Conservation (phyloP, 768 basidiomycete species). For the Mycena epipterygia region DNA sequence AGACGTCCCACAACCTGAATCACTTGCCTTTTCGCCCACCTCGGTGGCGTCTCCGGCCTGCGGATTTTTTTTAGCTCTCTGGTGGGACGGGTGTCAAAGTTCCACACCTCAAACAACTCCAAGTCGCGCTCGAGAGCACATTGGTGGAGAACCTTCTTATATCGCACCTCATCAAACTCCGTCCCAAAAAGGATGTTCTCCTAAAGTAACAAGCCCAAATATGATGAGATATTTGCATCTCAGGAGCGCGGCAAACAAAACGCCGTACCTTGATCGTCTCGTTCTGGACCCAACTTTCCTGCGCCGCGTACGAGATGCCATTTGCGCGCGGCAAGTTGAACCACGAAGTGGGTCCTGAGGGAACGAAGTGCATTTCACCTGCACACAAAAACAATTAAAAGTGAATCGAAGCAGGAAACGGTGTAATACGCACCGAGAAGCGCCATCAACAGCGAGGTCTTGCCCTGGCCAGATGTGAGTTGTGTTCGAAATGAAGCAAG, state of each 20-base stretch:
- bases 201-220: conserved; percentile 36
- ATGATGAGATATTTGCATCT: not conserved
- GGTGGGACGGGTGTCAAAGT: too few relatives aligned
- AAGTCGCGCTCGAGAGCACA: conserved; percentile 83
- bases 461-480: conserved; percentile 53
- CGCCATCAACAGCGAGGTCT: conserved; percentile 77
- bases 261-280: not conserved
- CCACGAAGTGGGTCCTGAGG: conserved; percentile 67
- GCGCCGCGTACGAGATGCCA: conserved; percentile 85
- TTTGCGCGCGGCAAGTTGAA: conserved; percentile 76
- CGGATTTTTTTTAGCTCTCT: too few relatives aligned
- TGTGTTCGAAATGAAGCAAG: not conserved
- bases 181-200: conserved; percentile 90
- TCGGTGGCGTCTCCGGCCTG: conserved; percentile 74
- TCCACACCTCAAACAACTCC: conserved; percentile 73
- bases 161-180: conserved; percentile 81
- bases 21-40: conserved; percentile 69
- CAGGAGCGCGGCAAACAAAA: not conserved
- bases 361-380: conserved; percentile 79
- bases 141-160: conserved; percentile 80
- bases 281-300: conserved; percentile 91
- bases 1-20: too few relatives aligned
- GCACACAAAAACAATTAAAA: not conserved
- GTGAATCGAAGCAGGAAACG: too few relatives aligned
- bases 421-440: conserved; percentile 55